Percentiles rank a stretch among this genome's conserved stretches.
Conservation (phyloP, 1,284 basidiomycete species). For the Ganoderma meredithae region DNA sequence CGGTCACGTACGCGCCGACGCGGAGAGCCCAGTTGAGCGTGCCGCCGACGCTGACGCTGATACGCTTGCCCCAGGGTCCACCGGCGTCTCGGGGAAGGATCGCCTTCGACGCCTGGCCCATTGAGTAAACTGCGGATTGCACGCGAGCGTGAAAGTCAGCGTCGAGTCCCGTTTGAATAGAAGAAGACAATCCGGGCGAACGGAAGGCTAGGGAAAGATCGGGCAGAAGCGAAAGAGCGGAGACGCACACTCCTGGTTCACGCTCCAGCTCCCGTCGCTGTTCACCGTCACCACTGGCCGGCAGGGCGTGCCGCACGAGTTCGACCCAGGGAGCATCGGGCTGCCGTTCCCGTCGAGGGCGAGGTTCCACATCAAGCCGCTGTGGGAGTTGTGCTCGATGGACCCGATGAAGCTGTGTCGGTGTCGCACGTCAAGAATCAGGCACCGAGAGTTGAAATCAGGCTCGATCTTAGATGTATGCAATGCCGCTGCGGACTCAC, state of each 20-base stretch:
- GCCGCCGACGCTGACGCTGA: constrained; percentile 68
- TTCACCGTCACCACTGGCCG: constrained; percentile 73
- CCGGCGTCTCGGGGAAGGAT: constrained; percentile 71
- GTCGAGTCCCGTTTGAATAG: not conserved
- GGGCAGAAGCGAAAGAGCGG: not conserved
- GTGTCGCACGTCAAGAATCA: constrained; percentile 7
- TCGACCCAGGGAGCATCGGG: constrained; percentile 69
- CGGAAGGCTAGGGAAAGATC: not conserved
- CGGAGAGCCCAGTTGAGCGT: constrained; percentile 62
- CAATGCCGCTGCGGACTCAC: constrained; percentile 44
- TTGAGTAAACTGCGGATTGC: constrained; percentile 63
- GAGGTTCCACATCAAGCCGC: constrained; percentile 70
- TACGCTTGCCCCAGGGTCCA: constrained; percentile 73
- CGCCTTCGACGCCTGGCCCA: constrained; percentile 79
- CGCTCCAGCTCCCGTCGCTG: constrained; percentile 62
- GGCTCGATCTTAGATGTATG: constrained; percentile 2
- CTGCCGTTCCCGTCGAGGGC: constrained; percentile 67
- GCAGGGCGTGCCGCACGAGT: constrained; percentile 69
- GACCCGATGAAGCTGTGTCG: constrained; percentile 49
- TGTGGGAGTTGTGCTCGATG: constrained; percentile 54
- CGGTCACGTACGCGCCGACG: constrained; percentile 71
- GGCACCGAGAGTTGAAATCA: not conserved
- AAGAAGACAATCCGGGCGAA: constrained; percentile 6
- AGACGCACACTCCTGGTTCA: constrained; percentile 75
- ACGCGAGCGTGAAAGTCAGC: not conserved